These are phyloP conservation scores for Atractiella rhizophila DNA, from an alignment of 768 basidiomycete genomes.

Conservation along the genomic window DNA sequence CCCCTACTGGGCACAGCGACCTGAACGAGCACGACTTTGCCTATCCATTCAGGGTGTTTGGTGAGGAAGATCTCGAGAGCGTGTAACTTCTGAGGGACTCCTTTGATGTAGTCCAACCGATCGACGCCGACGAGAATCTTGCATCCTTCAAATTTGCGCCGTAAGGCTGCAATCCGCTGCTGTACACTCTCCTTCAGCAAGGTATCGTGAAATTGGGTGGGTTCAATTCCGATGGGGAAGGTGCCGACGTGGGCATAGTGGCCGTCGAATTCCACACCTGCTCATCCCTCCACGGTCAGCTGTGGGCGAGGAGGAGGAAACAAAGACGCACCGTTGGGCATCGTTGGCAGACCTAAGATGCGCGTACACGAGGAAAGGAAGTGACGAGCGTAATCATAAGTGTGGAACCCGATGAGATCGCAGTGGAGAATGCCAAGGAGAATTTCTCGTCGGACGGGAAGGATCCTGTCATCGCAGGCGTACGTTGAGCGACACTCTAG, in stretches of 20 bases:
- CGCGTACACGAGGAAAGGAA: constrained; percentile 96
- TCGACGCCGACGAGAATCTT: constrained; percentile 98
- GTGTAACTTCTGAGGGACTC: constrained; percentile 92
- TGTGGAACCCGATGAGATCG: constrained; percentile 97
- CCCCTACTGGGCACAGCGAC: constrained; percentile 91
- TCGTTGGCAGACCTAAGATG: constrained; percentile 75
- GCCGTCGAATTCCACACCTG: constrained; percentile 71
- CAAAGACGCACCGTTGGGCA: constrained; percentile 45
- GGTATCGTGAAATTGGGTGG: constrained; percentile 66
- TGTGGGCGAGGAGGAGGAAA: background rate
- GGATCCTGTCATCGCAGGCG: constrained; percentile 33
- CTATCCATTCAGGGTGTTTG: constrained; percentile 98
- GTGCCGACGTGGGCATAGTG: constrained; percentile 90
- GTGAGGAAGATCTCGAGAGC: constrained; percentile 86
- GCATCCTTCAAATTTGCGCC: constrained; percentile 72
- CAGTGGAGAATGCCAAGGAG: constrained; percentile 86
- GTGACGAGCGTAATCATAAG: constrained; percentile 97
- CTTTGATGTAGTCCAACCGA: constrained; percentile 97
- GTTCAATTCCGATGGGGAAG: constrained; percentile 97
- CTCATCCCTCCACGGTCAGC: background rate
- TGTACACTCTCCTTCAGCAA: constrained; percentile 54
- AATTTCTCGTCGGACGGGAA: constrained; percentile 91
- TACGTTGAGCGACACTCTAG: background rate
- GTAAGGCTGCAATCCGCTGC: constrained; percentile 50
- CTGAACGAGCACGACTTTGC: constrained; percentile 90